Conservation (phyloP, 2,329 filamentous ascomycete genomes). For the Cylindrodendrum hubeiense region DNA sequence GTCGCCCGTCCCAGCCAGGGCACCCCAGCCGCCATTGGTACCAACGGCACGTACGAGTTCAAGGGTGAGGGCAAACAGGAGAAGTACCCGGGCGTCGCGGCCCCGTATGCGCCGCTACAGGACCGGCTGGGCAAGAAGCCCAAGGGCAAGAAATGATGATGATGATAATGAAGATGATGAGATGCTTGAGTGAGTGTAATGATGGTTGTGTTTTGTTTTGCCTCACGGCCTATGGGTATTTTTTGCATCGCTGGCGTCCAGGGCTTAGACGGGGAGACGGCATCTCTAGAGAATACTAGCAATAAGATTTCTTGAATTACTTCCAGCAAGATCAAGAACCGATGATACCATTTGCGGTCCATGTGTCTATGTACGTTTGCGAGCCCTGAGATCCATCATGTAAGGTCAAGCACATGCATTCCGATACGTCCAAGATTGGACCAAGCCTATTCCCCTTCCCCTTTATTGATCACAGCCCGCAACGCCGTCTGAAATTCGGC, state of each 20-base stretch:
- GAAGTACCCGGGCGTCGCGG: constrained; percentile 64
- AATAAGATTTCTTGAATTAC: constrained; percentile 8
- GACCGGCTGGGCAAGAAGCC: constrained; percentile 60
- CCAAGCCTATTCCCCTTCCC: constrained; percentile 17
- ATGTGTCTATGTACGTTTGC: neutral
- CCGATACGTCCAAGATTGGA: neutral
- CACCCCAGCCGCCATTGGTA: constrained; percentile 58
- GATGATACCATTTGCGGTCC: constrained; percentile 1
- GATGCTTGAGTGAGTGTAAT: constrained; percentile 10
- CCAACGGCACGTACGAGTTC: constrained; percentile 65
- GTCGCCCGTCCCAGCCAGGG: constrained; percentile 71
- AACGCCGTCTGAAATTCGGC: constrained; percentile 37
- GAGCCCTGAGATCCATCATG: neutral
- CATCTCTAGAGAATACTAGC: constrained; percentile 19
- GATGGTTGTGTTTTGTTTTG: constrained; percentile 16
- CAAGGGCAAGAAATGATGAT: constrained; percentile 48
- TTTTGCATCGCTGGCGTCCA: constrained; percentile 21
- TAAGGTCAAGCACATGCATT: neutral
- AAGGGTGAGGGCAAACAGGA: constrained; percentile 59
- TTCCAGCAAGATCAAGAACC: neutral
- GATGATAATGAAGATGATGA: constrained; percentile 30
- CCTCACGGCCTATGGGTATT: neutral
- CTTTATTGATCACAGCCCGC: constrained; percentile 24
- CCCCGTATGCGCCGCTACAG: constrained; percentile 66
- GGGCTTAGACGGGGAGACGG: constrained; percentile 14